Percentiles rank a stretch among this genome's conserved stretches.
These are phyloP conservation scores for Amorphotheca resinae DNA, from an alignment of 495 filamentous ascomycete genomes.

Conservation along the genomic window DNA sequence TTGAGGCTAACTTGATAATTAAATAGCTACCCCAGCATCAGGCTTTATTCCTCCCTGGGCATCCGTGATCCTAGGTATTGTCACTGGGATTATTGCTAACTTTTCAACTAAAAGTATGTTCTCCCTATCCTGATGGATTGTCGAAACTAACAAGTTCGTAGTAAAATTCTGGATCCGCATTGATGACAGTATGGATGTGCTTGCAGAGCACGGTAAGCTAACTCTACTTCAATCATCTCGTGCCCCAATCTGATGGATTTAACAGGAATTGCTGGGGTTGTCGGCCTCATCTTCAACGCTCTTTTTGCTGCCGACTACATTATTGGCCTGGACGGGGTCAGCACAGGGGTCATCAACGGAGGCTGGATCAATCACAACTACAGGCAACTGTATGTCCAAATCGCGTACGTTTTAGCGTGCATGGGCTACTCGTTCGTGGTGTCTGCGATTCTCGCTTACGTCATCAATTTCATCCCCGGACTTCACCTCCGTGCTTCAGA, in stretches of 20 bases:
- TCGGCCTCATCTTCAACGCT: constrained; percentile 87
- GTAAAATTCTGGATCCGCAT: constrained; percentile 57
- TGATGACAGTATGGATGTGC: constrained; percentile 95
- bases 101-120: constrained; percentile 72
- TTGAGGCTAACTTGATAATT: neutral
- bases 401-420: constrained; percentile 74
- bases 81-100: constrained; percentile 79
- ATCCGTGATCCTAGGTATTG: constrained; percentile 71
- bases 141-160: constrained; percentile 5
- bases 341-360: constrained; percentile 55
- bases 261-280: constrained; percentile 70
- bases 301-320: constrained; percentile 82
- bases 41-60: constrained; percentile 86
- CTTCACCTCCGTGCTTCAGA: constrained; percentile 84
- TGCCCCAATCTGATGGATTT: neutral
- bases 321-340: constrained; percentile 88
- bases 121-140: constrained; percentile 20
- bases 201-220: constrained; percentile 65
- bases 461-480: constrained; percentile 78
- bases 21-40: constrained; percentile 70
- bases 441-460: constrained; percentile 68
- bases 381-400: constrained; percentile 79
- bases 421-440: constrained; percentile 73
- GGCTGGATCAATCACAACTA: constrained; percentile 38
- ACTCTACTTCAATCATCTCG: neutral